Conservation (phyloP, 805 yeast genomes). For the Maudiozyma barnettii region DNA sequence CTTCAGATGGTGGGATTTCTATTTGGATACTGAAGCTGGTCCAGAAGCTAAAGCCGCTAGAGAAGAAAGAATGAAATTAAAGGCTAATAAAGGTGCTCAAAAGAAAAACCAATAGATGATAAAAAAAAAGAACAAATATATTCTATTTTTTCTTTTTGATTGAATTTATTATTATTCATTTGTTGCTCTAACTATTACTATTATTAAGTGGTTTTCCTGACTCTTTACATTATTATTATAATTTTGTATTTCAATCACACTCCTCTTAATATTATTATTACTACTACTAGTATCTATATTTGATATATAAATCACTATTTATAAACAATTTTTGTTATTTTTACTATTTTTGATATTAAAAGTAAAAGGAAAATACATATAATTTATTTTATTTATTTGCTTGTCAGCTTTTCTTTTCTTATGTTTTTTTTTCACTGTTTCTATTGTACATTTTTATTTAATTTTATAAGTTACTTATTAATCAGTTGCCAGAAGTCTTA, state of each 20-base stretch:
- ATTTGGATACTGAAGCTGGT: slow-evolving; percentile 85
- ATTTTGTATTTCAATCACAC: too few species aligned
- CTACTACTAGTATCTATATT: background rate
- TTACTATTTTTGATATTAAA: background rate
- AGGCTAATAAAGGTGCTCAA: slow-evolving; percentile 41
- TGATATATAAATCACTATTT: background rate
- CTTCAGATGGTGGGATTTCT: slow-evolving; percentile 93
- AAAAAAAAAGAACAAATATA: slow-evolving; percentile 15
- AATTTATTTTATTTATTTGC: too few species aligned
- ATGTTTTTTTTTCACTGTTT: too few species aligned
- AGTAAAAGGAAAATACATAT: background rate
- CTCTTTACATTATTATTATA: too few species aligned
- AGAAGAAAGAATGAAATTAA: slow-evolving; percentile 51
- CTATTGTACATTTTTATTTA: background rate
- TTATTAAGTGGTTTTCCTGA: too few species aligned
- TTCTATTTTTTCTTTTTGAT: background rate
- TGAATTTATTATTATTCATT: background rate
- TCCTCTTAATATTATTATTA: background rate
- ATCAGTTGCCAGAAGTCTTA: slow-evolving; percentile 5
- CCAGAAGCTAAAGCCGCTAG: slow-evolving; percentile 67
- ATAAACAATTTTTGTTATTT: background rate
- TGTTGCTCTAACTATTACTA: background rate
- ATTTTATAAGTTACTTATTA: background rate
- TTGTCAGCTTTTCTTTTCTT: too few species aligned
- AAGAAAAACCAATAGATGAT: slow-evolving; percentile 12